Conservation (phyloP, 2,329 filamentous ascomycete genomes). For the Ploettnerulaceae sp. region DNA sequence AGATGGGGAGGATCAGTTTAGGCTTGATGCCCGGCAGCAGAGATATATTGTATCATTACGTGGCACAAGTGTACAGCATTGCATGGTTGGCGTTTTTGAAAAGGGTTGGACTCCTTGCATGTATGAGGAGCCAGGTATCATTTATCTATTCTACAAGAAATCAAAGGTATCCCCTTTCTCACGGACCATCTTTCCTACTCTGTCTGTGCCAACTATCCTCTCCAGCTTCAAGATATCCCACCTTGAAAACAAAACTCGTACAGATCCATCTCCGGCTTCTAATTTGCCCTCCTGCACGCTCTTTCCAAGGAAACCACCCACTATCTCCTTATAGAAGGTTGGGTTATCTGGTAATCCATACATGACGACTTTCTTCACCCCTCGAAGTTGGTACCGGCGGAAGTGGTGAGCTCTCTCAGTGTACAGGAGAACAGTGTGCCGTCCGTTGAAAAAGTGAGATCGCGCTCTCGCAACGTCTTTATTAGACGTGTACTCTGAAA, state of each 20-base stretch:
- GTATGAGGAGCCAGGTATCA: slow-evolving; percentile 2
- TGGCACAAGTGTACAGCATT: slow-evolving; percentile 11
- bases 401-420: slow-evolving; percentile 97
- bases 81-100: slow-evolving; percentile 17
- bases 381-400: slow-evolving; percentile 75
- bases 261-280: slow-evolving; percentile 54
- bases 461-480: slow-evolving; percentile 77
- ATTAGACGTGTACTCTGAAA: slow-evolving; percentile 82
- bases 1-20: slow-evolving; percentile 20
- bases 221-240: slow-evolving; percentile 89
- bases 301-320: slow-evolving; percentile 59
- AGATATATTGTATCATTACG: slow-evolving; percentile 9
- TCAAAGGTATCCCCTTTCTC: slow-evolving; percentile 91
- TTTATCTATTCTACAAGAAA: slow-evolving; percentile 67
- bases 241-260: slow-evolving; percentile 70
- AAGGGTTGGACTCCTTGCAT: slow-evolving; percentile 7
- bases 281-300: slow-evolving; percentile 53
- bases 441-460: slow-evolving; percentile 79
- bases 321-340: slow-evolving; percentile 71
- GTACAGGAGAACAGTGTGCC: slow-evolving; percentile 81
- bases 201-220: slow-evolving; percentile 74
- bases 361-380: slow-evolving; percentile 79
- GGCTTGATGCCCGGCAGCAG: neutral
- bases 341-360: slow-evolving; percentile 90
- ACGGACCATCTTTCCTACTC: slow-evolving; percentile 77